These are phyloP conservation scores for Verticillium dahliae DNA, from an alignment of 2,329 filamentous ascomycete genomes.

Conservation along the genomic window DNA sequence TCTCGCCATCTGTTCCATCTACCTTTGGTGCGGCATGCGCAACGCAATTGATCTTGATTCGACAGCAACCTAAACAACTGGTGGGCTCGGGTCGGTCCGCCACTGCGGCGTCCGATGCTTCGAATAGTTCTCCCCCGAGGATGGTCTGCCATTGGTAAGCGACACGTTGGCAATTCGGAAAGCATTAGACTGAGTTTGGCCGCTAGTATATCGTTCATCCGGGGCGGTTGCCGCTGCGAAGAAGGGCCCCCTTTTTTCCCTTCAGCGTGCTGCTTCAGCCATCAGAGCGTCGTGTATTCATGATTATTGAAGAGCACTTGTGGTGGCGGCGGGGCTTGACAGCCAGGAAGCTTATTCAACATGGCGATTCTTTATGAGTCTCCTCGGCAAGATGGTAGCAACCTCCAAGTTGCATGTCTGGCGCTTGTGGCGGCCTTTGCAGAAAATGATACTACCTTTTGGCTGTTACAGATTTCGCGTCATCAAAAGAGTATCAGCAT, in stretches of 20 bases:
- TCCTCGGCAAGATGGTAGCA: not conserved
- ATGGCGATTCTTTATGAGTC: not conserved
- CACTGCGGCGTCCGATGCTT: not conserved
- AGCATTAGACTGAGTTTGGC: not conserved
- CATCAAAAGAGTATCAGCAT: slow-evolving; percentile 52
- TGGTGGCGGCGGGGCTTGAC: not conserved
- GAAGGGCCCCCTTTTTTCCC: not conserved
- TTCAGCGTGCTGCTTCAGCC: not conserved
- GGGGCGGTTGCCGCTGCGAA: not conserved
- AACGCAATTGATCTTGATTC: not conserved
- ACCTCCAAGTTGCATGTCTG: not conserved
- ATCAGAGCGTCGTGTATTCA: not conserved
- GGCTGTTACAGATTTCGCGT: slow-evolving; percentile 40
- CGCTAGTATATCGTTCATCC: not conserved
- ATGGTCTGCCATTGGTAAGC: no score
- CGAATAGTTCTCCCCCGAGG: no score
- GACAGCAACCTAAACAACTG: not conserved
- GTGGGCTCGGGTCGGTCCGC: not conserved
- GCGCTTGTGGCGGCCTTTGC: not conserved
- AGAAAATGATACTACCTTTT: not conserved
- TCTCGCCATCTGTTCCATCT: not conserved
- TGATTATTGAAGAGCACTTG: not conserved
- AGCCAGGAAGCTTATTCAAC: not conserved
- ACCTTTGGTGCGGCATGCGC: not conserved
- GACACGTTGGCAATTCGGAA: not conserved